Evolutionary conservation across 768 basidiomycete genomes (phyloP), one percentile per base, ranked within the genome.

Genomic region (Chalciporus pseudorubinellus): DNA sequence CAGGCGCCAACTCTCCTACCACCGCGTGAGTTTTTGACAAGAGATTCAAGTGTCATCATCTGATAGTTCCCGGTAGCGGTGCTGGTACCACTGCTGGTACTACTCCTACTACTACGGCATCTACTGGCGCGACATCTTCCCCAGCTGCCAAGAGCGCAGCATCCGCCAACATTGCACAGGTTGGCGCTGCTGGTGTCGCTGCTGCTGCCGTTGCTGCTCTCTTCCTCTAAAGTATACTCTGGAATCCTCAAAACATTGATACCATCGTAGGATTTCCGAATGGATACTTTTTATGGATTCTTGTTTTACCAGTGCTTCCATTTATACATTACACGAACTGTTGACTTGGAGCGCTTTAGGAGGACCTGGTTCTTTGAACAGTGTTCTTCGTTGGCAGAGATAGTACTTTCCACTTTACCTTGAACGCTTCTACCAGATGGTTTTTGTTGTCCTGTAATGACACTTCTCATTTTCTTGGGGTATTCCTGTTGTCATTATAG

Each of bases 91-190:
- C 33, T 3, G 1, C 59, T 10, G n/a, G 34, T n/a, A 21, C 63
- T 21, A 42, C 55, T 6, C n/a, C n/a, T n/a, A n/a, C n/a, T n/a
- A n/a, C n/a, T n/a, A n/a, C n/a, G n/a, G n/a, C n/a, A n/a, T n/a
- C n/a, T n/a, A n/a, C n/a, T n/a, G n/a, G n/a, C n/a, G n/a, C n/a
- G n/a, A 44, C 59, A 19, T 49, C 66, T 8, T 4, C 63, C 40
- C 58, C 73, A 20, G 63, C 72, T 14, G 56, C 67, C 13, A 68
- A 61, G 9, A 63, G 70, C 40, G 63, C 71, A 12, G 80, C 79
- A 26, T 64, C 75, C 41, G 70, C 70, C 46, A 76, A 75, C 14
- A 49, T 68, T 43, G 60, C 77, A 43, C 77, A 72, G 29, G 72
- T 78, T 44, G 77, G 74, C 38, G 55, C 73, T 41, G 70, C 76